Base-by-base conservation (phyloP, 306 rosid species). In the Inga laurina region DNA sequence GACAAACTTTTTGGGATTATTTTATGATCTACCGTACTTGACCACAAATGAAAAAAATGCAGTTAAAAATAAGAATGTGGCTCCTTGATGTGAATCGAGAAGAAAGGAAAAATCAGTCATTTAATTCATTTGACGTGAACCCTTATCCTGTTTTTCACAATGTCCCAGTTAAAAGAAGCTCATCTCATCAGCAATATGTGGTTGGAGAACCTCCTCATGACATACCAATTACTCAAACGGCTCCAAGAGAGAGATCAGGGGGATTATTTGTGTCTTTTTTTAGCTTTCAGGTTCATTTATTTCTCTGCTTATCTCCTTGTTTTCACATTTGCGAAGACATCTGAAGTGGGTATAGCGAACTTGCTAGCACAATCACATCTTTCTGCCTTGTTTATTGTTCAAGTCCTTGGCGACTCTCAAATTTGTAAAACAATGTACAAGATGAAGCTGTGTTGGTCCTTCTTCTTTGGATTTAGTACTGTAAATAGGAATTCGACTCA, bases 301-400 rank as follows among this genome's bases (percentile, higher is more conserved):
- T 92, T 82, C 88, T 85, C 51, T 90, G 92, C 80, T 74, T 91
- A 46, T 84, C 82, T 56, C 93, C 93, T 3, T 93, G 97, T 84
- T 87, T 88, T 77, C 81, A 69, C 75, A 86, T 80, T 44, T 48
- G 86, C 8, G 43, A 39, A 52, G 70, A 89, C 81, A 22, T 14
- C 8, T 37, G 56, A 77, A 51, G n/a, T 16, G 10, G 43, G 65
- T 10, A 51, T 6, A 39, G 10, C 9, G 43, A 39, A 39, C 43
- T 39, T 39, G 43, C 43, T 39, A 39, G 43, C 52, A 49, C 79
- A 39, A 35, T 51, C 52, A 8, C 14, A 7, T 32, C 51, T 75
- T 49, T 32, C 13, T 57, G 54, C 24, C 39, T 15, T 24, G 8
- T 24, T 44, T 21, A 56, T 12, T n/a, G 11, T 57, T 57, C 7